These are phyloP conservation scores for Citrus unshiu DNA, from an alignment of 345 rosid genomes.

Conservation along the genomic window DNA sequence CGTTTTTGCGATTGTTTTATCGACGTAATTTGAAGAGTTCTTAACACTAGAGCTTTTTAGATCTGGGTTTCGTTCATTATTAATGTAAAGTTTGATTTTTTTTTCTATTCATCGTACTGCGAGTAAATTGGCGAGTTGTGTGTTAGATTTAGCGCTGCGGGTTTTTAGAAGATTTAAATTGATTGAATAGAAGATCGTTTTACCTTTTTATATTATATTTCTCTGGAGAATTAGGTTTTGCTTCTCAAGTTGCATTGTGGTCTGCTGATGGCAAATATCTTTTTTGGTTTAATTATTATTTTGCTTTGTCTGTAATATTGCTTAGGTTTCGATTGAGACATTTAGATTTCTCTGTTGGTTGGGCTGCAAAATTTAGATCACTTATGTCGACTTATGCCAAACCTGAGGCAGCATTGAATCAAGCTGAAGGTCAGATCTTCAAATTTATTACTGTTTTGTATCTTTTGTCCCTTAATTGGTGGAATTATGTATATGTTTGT, in stretches of 20 bases:
- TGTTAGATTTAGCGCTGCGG: neutral
- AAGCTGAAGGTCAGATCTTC: constrained; percentile 79
- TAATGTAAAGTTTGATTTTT: neutral
- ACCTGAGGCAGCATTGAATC: constrained; percentile 88
- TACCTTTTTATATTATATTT: neutral
- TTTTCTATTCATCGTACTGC: neutral
- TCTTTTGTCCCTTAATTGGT: neutral
- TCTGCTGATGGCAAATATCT: neutral
- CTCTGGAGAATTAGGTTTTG: neutral
- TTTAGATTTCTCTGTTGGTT: constrained; percentile 8
- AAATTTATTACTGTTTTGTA: constrained; percentile 9
- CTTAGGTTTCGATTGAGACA: neutral
- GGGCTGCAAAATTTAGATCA: constrained; percentile 10
- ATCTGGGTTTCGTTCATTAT: neutral
- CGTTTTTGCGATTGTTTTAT: neutral
- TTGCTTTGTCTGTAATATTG: neutral
- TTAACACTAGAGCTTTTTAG: too few species aligned
- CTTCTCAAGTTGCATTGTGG: neutral
- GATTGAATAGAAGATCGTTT: neutral
- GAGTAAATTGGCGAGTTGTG: neutral
- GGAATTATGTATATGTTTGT: neutral
- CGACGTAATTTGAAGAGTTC: neutral
- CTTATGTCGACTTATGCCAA: constrained; percentile 73
- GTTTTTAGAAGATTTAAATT: neutral
- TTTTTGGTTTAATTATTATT: neutral